A percentile compares a stretch with the other conserved stretches of the same genome.
Evolutionary conservation across 768 basidiomycete species (phyloP).

Genomic region (Suillus cothurnatus): DNA sequence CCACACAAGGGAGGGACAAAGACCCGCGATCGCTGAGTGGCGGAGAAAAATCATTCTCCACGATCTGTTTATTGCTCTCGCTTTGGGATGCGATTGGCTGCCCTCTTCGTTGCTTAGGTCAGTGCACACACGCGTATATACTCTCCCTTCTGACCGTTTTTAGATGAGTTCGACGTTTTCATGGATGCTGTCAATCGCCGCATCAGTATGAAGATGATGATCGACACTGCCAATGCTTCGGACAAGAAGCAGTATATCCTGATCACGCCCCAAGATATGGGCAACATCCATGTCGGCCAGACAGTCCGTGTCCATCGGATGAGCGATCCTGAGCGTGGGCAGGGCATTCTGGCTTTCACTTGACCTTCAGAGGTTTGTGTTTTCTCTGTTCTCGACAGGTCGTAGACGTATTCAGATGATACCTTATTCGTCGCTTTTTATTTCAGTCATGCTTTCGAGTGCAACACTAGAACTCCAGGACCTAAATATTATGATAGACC

Average conservation of each 20-base stretch:
- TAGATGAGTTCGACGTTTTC: constrained; percentile 98
- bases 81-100: constrained; percentile 96
- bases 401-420: background rate
- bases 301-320: constrained; percentile 78
- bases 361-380: constrained; percentile 7
- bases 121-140: constrained; percentile 18
- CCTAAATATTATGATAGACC: background rate
- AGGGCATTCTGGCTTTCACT: constrained; percentile 44
- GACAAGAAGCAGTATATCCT: constrained; percentile 92
- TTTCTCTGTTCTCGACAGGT: background rate
- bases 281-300: constrained; percentile 63
- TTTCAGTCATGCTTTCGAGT: background rate
- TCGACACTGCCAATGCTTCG: constrained; percentile 85
- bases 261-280: constrained; percentile 96
- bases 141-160: constrained; percentile 15
- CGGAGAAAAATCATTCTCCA: constrained; percentile 97
- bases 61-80: constrained; percentile 90
- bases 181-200: constrained; percentile 94
- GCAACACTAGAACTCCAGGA: background rate
- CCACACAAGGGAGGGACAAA: constrained; percentile 71
- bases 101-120: constrained; percentile 89
- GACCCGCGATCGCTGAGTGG: constrained; percentile 87
- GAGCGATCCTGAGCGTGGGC: constrained; percentile 77
- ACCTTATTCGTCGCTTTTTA: background rate
- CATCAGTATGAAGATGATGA: constrained; percentile 96